Evolutionary conservation across 2,329 filamentous ascomycete genomes (phyloP).

Genomic region (Colletotrichum gloeosporioides): DNA sequence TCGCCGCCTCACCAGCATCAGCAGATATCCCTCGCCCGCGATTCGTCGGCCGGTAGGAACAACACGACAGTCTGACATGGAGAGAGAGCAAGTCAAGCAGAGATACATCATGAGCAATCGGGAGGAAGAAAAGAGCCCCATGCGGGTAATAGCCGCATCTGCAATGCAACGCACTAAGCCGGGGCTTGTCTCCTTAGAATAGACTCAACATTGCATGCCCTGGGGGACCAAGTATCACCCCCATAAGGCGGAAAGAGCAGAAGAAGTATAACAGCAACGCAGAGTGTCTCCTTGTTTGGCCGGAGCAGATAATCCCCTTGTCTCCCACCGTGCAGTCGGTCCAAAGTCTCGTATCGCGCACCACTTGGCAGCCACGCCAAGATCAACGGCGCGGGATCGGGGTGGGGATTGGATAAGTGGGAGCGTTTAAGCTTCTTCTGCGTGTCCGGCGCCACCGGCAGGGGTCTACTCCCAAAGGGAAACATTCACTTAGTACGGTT

Average conservation of each 20-base stretch:
- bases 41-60: background rate
- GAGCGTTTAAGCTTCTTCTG: conserved; percentile 17
- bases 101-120: background rate
- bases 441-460: background rate
- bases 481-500: background rate
- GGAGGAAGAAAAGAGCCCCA: background rate
- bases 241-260: background rate
- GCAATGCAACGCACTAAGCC: conserved; percentile 2
- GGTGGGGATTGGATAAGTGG: background rate
- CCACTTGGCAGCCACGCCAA: background rate
- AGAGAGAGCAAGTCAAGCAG: background rate
- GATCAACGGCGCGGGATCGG: background rate
- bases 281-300: fast-evolving
- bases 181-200: background rate
- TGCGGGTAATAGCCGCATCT: background rate
- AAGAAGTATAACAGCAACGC: background rate
- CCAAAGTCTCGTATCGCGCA: conserved; percentile 1
- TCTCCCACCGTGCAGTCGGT: background rate
- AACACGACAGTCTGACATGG: background rate
- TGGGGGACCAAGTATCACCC: background rate
- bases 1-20: background rate
- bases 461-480: background rate
- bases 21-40: background rate
- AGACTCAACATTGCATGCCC: background rate
- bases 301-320: background rate